Conservation (phyloP, 2,329 filamentous ascomycete genomes). For the Botrytis tulipae region DNA sequence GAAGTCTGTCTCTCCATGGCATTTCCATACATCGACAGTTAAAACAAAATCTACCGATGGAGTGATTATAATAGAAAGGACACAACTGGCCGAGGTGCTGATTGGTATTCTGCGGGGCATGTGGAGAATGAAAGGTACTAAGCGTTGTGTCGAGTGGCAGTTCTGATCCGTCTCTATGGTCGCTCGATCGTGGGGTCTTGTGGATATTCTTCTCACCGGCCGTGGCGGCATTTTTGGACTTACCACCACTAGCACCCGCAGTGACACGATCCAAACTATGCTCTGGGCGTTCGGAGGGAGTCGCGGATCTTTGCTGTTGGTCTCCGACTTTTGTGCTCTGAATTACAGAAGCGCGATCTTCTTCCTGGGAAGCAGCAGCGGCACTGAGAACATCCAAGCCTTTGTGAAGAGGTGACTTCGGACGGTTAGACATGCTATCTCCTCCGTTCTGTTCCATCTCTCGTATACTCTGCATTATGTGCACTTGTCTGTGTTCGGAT, state of each 20-base stretch:
- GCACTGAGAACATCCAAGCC: background rate
- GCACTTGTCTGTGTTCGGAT: background rate
- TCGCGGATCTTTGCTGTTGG: no score
- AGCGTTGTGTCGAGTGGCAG: background rate
- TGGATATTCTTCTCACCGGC: background rate
- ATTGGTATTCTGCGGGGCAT: fast-evolving
- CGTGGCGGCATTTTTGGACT: no score
- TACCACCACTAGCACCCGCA: background rate
- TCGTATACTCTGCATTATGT: background rate
- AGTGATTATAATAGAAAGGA: background rate
- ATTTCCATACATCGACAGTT: background rate
- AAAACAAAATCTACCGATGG: constrained; percentile 7
- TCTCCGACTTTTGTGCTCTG: background rate
- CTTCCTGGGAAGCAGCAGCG: background rate
- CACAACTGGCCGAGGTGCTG: background rate
- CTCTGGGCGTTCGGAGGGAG: background rate
- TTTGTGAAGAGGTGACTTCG: background rate
- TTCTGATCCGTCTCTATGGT: background rate
- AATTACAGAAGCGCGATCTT: background rate
- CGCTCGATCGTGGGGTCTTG: background rate
- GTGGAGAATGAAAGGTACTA: background rate
- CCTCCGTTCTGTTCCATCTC: background rate
- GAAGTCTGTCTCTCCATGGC: constrained; percentile 8
- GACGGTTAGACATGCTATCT: background rate
- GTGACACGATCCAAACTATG: fast-evolving